These are phyloP conservation scores for Vigna radiata DNA, from an alignment of 306 rosid species.

Conservation along the genomic window DNA sequence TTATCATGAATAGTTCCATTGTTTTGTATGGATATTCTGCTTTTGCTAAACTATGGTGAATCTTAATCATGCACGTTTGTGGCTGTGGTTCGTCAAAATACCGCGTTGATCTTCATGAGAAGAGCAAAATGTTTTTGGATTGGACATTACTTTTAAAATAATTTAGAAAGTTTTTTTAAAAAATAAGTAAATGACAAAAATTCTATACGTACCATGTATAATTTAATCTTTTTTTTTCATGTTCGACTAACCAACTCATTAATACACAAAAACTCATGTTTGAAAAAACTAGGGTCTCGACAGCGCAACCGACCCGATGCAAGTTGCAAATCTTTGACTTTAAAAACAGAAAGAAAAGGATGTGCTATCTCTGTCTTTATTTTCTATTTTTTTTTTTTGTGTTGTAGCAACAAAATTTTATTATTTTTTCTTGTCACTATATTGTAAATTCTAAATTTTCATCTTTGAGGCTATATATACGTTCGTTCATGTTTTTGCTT, in stretches of 20 bases:
- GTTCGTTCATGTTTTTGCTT: neutral
- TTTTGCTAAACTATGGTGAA: neutral
- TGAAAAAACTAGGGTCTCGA: slow-evolving; percentile 13
- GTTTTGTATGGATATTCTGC: neutral
- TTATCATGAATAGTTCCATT: neutral
- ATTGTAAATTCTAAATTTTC: neutral
- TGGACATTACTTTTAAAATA: neutral
- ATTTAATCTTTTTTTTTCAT: neutral
- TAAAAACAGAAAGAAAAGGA: slow-evolving; percentile 32
- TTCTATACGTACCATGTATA: neutral
- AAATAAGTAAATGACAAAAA: slow-evolving; percentile 6
- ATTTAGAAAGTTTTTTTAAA: neutral
- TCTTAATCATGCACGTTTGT: slow-evolving; percentile 16
- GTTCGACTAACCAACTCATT: neutral
- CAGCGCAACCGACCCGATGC: neutral
- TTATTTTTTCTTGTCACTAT: neutral
- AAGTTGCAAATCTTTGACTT: slow-evolving; percentile 46
- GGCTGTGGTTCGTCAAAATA: slow-evolving; percentile 18
- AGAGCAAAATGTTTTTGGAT: neutral
- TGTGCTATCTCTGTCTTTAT: slow-evolving; percentile 1
- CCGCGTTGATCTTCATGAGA: slow-evolving; percentile 34
- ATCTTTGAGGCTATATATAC: neutral
- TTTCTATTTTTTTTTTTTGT: too few relatives aligned
- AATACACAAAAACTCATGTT: neutral
- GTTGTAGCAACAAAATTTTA: neutral